Percentiles rank a stretch among this genome's conserved stretches.
Conservation (phyloP, 2,329 filamentous ascomycete genomes). For the Onygena corvina region DNA sequence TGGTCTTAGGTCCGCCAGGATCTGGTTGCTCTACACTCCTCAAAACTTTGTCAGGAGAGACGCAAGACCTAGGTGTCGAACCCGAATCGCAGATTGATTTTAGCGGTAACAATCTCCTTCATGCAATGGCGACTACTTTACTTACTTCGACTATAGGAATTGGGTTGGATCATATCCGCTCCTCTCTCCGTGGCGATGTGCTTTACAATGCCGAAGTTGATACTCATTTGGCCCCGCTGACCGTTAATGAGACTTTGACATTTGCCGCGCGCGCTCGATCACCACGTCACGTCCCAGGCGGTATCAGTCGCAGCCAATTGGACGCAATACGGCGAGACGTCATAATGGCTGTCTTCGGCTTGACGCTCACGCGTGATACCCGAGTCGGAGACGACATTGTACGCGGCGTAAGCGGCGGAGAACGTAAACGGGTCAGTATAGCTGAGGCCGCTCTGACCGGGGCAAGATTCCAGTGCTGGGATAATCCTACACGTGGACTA, state of each 20-base stretch:
- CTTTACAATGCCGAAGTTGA: slow-evolving; percentile 83
- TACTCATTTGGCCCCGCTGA: slow-evolving; percentile 70
- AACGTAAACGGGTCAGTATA: slow-evolving; percentile 68
- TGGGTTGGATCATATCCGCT: slow-evolving; percentile 18
- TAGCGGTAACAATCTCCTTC: slow-evolving; percentile 34
- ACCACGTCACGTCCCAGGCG: slow-evolving; percentile 58
- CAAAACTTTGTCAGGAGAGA: slow-evolving; percentile 73
- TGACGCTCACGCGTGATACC: slow-evolving; percentile 73
- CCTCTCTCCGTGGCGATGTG: slow-evolving; percentile 65
- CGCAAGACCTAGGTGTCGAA: slow-evolving; percentile 63
- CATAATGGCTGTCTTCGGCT: slow-evolving; percentile 41
- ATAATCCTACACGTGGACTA: slow-evolving; percentile 58
- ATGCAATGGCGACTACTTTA: slow-evolving; percentile 37
- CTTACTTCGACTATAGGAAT: not conserved
- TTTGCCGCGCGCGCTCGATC: slow-evolving; percentile 79
- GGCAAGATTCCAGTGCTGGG: slow-evolving; percentile 61
- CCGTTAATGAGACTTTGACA: slow-evolving; percentile 72
- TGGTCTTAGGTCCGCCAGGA: slow-evolving; percentile 42
- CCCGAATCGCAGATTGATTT: slow-evolving; percentile 65
- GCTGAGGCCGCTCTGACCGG: slow-evolving; percentile 69
- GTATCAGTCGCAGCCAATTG: slow-evolving; percentile 26
- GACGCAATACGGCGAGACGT: slow-evolving; percentile 34
- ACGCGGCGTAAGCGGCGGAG: slow-evolving; percentile 66
- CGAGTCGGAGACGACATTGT: slow-evolving; percentile 76
- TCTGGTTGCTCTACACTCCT: slow-evolving; percentile 65